phyloP scores from a whole-genome alignment of 768 basidiomycete genomes.

The Suillus placidus region DNA sequence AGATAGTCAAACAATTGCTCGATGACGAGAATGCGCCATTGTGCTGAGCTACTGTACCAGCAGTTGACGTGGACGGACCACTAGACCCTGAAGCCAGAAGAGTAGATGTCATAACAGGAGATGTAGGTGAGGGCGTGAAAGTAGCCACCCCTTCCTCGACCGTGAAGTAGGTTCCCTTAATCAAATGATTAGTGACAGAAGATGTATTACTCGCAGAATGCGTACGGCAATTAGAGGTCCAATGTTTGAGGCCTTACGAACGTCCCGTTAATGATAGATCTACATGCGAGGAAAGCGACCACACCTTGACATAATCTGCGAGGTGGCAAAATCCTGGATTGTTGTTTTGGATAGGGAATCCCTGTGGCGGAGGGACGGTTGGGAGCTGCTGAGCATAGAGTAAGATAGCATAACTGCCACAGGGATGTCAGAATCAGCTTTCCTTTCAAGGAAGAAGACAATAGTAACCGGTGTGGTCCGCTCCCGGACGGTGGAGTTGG shows the following conservation, averaged over 20 bases:
- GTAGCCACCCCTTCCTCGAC: slow-evolving; percentile 71
- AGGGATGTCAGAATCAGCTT: not conserved
- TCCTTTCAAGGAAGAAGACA: not conserved
- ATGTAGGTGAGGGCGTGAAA: slow-evolving; percentile 52
- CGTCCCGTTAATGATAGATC: not conserved
- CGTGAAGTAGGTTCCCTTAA: slow-evolving; percentile 68
- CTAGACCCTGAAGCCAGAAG: slow-evolving; percentile 25
- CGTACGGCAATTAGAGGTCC: slow-evolving; percentile 63
- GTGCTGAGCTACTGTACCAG: slow-evolving; percentile 13
- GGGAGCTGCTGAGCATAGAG: slow-evolving; percentile 63
- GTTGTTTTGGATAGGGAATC: slow-evolving; percentile 50
- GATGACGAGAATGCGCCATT: slow-evolving; percentile 5
- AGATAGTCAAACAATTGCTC: slow-evolving; percentile 6
- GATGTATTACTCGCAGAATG: slow-evolving; percentile 6
- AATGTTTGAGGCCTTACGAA: slow-evolving; percentile 51
- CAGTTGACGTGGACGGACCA: not conserved
- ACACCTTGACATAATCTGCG: slow-evolving; percentile 56
- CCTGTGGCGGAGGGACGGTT: slow-evolving; percentile 59
- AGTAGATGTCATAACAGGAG: slow-evolving; percentile 28
- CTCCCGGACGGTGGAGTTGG: slow-evolving; percentile 70
- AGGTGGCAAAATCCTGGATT: slow-evolving; percentile 61
- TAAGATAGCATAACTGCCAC: slow-evolving; percentile 64
- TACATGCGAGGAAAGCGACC: slow-evolving; percentile 14
- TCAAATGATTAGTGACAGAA: slow-evolving; percentile 8
- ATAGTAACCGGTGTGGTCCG: slow-evolving; percentile 73